phyloP scores from a whole-genome alignment of 257 asterid species.

The Scutellaria baicalensis region DNA sequence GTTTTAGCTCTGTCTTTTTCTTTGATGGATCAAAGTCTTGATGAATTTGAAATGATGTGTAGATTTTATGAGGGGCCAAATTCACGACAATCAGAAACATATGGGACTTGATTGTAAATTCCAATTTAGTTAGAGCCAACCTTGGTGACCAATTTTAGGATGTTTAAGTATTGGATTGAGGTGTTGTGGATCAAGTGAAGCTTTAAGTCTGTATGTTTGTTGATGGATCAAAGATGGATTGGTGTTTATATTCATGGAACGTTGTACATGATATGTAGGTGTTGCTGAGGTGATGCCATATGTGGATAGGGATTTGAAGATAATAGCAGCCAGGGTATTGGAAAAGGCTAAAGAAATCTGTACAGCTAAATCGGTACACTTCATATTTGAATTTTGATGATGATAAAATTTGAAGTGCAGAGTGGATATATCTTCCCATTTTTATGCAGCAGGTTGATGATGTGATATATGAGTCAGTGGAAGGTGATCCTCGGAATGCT shows the following conservation, averaged over 20 bases:
- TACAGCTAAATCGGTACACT: constrained; percentile 48
- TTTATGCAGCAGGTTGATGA: constrained; percentile 55
- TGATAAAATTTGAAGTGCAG: background rate
- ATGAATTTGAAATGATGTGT: too few relatives aligned
- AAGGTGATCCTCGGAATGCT: constrained; percentile 87
- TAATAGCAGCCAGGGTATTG: constrained; percentile 52
- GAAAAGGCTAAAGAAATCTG: constrained; percentile 63
- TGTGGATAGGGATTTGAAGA: constrained; percentile 66
- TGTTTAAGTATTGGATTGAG: too few relatives aligned
- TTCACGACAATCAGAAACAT: too few relatives aligned
- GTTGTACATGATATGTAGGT: constrained; percentile 26
- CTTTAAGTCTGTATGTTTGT: too few relatives aligned
- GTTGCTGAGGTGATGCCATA: constrained; percentile 59
- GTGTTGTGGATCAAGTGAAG: too few relatives aligned
- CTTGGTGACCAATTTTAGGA: too few relatives aligned
- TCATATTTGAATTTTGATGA: background rate
- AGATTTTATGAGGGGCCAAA: too few relatives aligned
- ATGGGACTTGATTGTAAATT: too few relatives aligned
- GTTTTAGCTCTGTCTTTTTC: too few relatives aligned
- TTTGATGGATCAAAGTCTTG: too few relatives aligned
- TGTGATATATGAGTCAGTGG: constrained; percentile 38
- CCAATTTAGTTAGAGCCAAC: too few relatives aligned
- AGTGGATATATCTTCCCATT: too few relatives aligned
- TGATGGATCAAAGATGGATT: background rate
- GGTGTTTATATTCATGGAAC: background rate